These are phyloP conservation scores for Ceratobasidium sp. DNA, from an alignment of 1,284 basidiomycete species.

Conservation along the genomic window DNA sequence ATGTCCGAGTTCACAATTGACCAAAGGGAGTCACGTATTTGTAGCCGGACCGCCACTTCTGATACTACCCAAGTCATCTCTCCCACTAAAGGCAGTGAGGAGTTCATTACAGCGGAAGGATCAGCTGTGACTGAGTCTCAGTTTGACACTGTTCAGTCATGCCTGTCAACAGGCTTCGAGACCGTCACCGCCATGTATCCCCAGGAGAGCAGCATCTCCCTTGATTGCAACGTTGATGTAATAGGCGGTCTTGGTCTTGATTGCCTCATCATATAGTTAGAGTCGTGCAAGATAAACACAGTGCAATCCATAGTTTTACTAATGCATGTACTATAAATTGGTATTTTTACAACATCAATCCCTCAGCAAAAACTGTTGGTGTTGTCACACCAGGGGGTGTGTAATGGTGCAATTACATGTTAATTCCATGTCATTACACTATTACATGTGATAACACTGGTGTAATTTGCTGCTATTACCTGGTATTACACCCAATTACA, in stretches of 20 bases:
- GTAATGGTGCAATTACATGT: too few species aligned
- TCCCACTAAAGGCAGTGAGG: constrained; percentile 32
- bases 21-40: constrained; percentile 17
- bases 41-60: constrained; percentile 26
- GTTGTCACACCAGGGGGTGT: too few species aligned
- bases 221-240: neutral
- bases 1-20: constrained; percentile 36
- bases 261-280: constrained; percentile 22
- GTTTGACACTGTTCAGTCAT: constrained; percentile 26
- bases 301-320: too few species aligned
- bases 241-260: neutral
- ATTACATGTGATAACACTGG: too few species aligned
- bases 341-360: too few species aligned
- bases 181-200: constrained; percentile 37
- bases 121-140: neutral
- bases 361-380: too few species aligned
- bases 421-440: too few species aligned
- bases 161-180: constrained; percentile 41
- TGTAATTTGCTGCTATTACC: too few species aligned
- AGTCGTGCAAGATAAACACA: constrained; percentile 15
- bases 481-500: too few species aligned
- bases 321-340: too few species aligned
- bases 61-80: constrained; percentile 1
- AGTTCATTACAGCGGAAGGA: constrained; percentile 34
- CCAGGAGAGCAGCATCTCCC: constrained; percentile 13